Evolutionary conservation across 106 monocot genomes (phyloP).

Genomic region (Dendrobium chrysotoxum): DNA sequence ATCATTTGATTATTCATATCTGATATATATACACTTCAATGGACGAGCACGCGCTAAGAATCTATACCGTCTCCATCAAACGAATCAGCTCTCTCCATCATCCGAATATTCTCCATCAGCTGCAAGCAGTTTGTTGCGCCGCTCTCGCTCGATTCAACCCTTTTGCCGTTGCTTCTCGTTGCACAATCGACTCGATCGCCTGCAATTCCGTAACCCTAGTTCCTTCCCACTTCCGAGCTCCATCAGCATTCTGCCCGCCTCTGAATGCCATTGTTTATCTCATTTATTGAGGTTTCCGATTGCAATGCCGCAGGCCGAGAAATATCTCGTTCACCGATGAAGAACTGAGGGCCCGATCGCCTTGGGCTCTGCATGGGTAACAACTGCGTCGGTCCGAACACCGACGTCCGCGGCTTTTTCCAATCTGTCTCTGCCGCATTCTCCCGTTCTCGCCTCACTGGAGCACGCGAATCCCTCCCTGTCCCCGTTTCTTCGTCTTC

Average conservation of each 20-base stretch:
- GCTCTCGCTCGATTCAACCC: neutral
- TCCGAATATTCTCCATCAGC: neutral
- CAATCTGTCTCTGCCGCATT: conserved; percentile 24
- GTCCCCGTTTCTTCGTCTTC: neutral
- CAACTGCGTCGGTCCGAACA: conserved; percentile 38
- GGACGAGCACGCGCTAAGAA: neutral
- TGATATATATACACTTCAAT: too few species aligned
- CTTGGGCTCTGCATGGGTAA: conserved; percentile 29
- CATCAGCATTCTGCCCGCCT: neutral
- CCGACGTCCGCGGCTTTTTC: conserved; percentile 19
- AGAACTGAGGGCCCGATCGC: neutral
- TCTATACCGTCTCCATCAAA: neutral
- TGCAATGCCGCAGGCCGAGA: neutral
- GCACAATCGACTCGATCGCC: neutral
- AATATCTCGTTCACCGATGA: neutral
- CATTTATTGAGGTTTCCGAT: neutral
- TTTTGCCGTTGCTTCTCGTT: neutral
- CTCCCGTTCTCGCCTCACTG: conserved; percentile 10
- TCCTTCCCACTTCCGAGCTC: neutral
- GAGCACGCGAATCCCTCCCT: neutral
- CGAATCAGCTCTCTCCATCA: neutral
- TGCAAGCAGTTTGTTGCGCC: neutral
- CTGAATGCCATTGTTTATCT: neutral
- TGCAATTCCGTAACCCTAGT: neutral
- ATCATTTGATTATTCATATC: too few species aligned